These are phyloP conservation scores for Coemansia sp. DNA, from an alignment of 192 early-diverging fungal species.

Conservation along the genomic window DNA sequence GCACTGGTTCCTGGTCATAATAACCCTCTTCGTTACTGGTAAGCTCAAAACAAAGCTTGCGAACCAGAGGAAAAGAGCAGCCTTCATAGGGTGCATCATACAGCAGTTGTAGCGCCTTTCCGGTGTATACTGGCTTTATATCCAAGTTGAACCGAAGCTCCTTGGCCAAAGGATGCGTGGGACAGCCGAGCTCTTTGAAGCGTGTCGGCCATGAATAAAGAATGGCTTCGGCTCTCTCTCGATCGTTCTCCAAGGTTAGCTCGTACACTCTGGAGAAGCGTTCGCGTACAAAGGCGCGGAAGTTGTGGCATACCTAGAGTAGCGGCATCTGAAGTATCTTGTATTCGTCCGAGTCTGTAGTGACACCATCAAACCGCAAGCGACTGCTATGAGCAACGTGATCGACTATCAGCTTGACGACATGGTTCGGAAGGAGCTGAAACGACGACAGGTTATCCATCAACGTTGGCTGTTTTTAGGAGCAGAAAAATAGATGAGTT, in stretches of 20 bases:
- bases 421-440: neutral
- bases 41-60: neutral
- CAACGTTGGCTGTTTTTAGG: neutral
- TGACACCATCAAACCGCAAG: neutral
- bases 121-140: neutral
- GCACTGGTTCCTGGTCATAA: too few relatives aligned
- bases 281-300: neutral
- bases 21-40: neutral
- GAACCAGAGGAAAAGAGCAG: neutral
- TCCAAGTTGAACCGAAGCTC: neutral
- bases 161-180: neutral
- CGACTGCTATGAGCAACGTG: neutral
- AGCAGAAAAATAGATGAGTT: too few relatives aligned
- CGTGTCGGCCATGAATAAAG: neutral
- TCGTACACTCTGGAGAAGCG: neutral
- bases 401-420: neutral
- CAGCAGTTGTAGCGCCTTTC: neutral
- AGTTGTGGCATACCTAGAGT: constrained; percentile 1
- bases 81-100: neutral
- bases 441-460: neutral
- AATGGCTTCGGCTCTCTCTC: neutral
- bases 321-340: neutral
- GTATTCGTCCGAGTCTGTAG: neutral
- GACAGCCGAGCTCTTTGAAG: neutral
- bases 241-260: neutral